phyloP scores from a whole-genome alignment of 257 asterid species.

The Gardenia jasminoides region DNA sequence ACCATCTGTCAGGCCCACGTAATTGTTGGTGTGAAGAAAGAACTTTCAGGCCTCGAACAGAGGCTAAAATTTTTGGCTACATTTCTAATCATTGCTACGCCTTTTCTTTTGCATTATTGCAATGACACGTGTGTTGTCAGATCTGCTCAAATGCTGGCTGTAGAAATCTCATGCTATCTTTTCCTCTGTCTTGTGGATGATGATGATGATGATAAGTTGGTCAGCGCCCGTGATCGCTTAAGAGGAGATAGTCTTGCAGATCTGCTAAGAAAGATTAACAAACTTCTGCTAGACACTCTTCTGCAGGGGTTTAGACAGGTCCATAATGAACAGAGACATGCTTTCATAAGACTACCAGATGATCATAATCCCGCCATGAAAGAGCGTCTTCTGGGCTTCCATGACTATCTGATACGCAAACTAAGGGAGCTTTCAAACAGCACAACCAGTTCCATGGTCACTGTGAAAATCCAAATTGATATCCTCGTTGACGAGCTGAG shows the following conservation, averaged over 20 bases:
- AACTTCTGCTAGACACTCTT: background rate
- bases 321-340: too few relatives aligned
- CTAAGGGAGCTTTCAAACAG: background rate
- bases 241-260: background rate
- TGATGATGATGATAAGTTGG: too few relatives aligned
- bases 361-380: too few relatives aligned
- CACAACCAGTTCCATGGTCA: background rate
- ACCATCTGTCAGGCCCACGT: background rate
- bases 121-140: too few relatives aligned
- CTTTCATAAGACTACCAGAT: background rate
- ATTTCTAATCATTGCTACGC: background rate
- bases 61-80: background rate
- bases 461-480: background rate
- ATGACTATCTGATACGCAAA: background rate
- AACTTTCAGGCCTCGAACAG: background rate
- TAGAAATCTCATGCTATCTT: background rate
- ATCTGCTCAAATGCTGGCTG: background rate
- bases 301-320: background rate
- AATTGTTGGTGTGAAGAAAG: background rate
- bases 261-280: background rate
- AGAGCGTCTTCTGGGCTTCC: background rate
- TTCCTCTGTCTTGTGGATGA: background rate
- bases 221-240: background rate
- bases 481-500: background rate
- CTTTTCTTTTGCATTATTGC: too few relatives aligned